Percentiles rank a stretch among this genome's conserved stretches.
Evolutionary conservation across 805 yeast genomes (phyloP).

Genomic region (Candida caryicola): DNA sequence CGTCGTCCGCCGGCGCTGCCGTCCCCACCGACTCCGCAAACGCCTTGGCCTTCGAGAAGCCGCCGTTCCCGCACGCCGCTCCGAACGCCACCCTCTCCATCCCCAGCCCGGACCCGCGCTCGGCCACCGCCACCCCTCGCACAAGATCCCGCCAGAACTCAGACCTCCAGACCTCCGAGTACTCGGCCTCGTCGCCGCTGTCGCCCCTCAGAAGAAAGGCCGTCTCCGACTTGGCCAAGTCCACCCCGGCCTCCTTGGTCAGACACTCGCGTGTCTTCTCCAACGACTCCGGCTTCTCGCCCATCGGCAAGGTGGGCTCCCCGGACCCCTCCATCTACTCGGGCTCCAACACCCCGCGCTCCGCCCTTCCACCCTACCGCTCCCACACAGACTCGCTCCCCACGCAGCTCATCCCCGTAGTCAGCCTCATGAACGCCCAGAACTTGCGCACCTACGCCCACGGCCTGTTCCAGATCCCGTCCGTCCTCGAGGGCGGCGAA

Average conservation of each 20-base stretch:
- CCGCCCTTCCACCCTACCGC: conserved; percentile 16
- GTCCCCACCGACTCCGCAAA: no score
- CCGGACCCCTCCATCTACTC: not conserved
- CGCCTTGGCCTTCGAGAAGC: no score
- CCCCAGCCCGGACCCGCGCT: not conserved
- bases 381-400: conserved; percentile 38
- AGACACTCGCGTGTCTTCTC: conserved; percentile 29
- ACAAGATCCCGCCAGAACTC: conserved; percentile 1
- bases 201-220: conserved; percentile 13
- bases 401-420: conserved; percentile 67
- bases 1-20: not conserved
- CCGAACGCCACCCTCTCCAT: not conserved
- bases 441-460: conserved; percentile 60
- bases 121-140: not conserved
- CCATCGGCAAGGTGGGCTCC: conserved; percentile 1
- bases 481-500: conserved; percentile 17
- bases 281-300: conserved; percentile 2
- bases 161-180: not conserved
- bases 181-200: not conserved
- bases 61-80: not conserved
- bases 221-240: conserved; percentile 28
- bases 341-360: not conserved
- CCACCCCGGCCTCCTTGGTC: conserved; percentile 34
- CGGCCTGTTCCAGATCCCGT: conserved; percentile 44
- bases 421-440: conserved; percentile 69